These are phyloP conservation scores for Arthroderma uncinatum DNA, from an alignment of 2,329 filamentous ascomycete genomes.

Conservation along the genomic window DNA sequence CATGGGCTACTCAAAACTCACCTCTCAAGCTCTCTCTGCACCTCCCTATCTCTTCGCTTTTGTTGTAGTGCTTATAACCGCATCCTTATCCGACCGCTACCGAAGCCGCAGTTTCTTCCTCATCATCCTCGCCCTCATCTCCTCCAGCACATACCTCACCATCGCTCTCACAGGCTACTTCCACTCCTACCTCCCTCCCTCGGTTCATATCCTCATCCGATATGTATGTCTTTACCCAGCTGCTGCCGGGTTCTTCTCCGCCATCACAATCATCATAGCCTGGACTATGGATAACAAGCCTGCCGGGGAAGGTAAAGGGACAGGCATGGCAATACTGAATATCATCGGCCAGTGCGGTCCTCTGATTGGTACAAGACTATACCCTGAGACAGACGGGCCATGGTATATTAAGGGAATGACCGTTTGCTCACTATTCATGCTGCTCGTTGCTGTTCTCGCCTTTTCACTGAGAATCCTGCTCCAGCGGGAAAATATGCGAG, in stretches of 20 bases:
- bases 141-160: conserved; percentile 54
- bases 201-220: conserved; percentile 36
- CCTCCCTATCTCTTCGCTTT: conserved; percentile 75
- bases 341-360: conserved; percentile 71
- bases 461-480: conserved; percentile 45
- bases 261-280: conserved; percentile 72
- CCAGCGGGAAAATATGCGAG: conserved; percentile 39
- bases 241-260: conserved; percentile 67
- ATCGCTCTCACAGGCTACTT: conserved; percentile 43
- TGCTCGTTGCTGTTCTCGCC: conserved; percentile 48
- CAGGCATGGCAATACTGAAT: conserved; percentile 70
- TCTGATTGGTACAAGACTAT: conserved; percentile 55
- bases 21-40: conserved; percentile 66
- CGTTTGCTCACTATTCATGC: conserved; percentile 53
- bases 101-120: conserved; percentile 55
- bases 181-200: conserved; percentile 26
- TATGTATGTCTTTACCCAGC: conserved; percentile 73
- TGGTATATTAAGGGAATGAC: conserved; percentile 54
- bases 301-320: conserved; percentile 56
- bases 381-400: conserved; percentile 48
- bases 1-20: conserved; percentile 59
- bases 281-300: conserved; percentile 84
- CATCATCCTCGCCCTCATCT: conserved; percentile 57
- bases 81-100: conserved; percentile 58
- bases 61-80: conserved; percentile 57